Base-by-base conservation (phyloP, 306 rosid genomes). In the Glycine latifolia region DNA sequence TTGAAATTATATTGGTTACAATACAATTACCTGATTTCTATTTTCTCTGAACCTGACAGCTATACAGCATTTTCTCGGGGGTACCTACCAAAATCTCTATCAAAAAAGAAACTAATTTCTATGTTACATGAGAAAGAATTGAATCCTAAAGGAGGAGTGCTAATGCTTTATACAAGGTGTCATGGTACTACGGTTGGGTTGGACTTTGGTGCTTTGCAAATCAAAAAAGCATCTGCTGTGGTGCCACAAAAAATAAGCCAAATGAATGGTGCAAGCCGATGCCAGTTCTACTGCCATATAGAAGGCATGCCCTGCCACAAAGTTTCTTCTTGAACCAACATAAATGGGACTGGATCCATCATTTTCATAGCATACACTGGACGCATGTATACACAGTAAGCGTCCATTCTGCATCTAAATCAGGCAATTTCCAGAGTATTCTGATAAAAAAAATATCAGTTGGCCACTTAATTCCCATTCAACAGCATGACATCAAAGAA, bases 91-190 rank as follows among this genome's bases (percentile, higher is more conserved):
- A 93, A 89, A 87, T 83, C 83, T 83, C 89, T 83, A 85, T 75
- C 13, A 31, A 59, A 26, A 0, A 26, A 2, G 31, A 26, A 26
- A 26, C 31, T 26, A 26, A 87, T 71, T 87, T 80, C 87, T 89
- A 94, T 84, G 91, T 87, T 92, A 92, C 89, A 87, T 26, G 82
- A 84, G 79, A 89, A 91, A 87, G 91, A 92, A 88, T 89, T 70
- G 84, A 78, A 80, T 85, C 85, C 95, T 92, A 89, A 53, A 67
- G 83, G 79, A 75, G 55, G 81, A 90, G 47, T 8, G 91, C 83
- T 89, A 92, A 91, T 78, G 87, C 78, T 90, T 77, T 94, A 91
- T 94, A 92, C 98, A 94, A 61, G 87, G 82, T 69, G 91, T 84
- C 74, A 14, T 58, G 85, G 85, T 83, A 77, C 86, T 81, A 81